Conservation (phyloP, 345 rosid species). For the Moricandia arvensis region DNA sequence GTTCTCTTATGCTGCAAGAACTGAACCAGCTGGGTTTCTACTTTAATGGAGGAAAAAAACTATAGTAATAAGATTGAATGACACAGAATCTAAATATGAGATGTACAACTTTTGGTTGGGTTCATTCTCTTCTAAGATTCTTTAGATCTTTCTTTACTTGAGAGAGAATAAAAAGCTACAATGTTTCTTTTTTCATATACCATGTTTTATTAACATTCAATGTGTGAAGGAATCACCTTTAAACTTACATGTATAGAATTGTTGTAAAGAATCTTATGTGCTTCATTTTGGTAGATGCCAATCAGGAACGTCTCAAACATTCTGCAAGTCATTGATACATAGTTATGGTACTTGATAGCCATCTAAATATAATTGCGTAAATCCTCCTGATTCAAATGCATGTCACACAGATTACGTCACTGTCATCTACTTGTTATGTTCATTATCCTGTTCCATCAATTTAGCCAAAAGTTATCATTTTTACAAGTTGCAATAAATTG, state of each 20-base stretch:
- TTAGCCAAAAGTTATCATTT: not conserved
- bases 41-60: conserved; percentile 31
- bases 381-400: not conserved
- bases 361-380: not conserved
- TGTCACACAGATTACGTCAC: not conserved
- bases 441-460: too few relatives aligned
- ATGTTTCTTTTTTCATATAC: not conserved
- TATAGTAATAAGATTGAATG: conserved; percentile 13
- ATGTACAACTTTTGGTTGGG: not conserved
- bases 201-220: conserved; percentile 6
- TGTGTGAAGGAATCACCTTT: not conserved
- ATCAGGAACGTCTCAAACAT: not conserved
- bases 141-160: conserved; percentile 23
- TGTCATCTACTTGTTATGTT: not conserved
- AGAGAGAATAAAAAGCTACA: conserved; percentile 27
- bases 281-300: not conserved
- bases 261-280: not conserved
- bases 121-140: conserved; percentile 5
- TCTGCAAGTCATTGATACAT: not conserved
- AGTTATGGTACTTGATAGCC: not conserved
- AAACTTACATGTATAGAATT: not conserved
- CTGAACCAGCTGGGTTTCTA: conserved; percentile 59
- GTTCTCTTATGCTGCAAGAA: conserved; percentile 67
- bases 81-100: conserved; percentile 3
- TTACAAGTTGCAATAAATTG: not conserved